These are phyloP conservation scores for Puya raimondii DNA, from an alignment of 176 grass and related monocot genomes.

Conservation along the genomic window DNA sequence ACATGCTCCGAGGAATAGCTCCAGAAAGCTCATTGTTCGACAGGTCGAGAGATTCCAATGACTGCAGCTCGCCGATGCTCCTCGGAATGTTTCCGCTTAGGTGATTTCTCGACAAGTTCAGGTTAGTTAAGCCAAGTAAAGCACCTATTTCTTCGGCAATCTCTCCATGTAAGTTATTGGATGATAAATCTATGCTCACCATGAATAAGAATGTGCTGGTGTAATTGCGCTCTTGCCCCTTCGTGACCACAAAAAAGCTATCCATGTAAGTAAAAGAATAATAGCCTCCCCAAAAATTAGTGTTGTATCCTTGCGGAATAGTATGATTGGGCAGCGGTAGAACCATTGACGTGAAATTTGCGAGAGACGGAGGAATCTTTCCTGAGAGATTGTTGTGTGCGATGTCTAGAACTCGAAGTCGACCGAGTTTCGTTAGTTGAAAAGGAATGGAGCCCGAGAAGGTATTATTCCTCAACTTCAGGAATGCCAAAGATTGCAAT, in stretches of 20 bases:
- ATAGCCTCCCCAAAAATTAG: neutral
- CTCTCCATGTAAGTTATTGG: conserved; percentile 22
- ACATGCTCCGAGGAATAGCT: conserved; percentile 14
- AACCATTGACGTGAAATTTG: conserved; percentile 1
- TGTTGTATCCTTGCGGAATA: neutral
- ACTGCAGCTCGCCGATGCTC: neutral
- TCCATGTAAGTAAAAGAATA: neutral
- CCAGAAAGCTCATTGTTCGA: conserved; percentile 22
- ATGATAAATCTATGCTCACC: conserved; percentile 20
- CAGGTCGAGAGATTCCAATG: conserved; percentile 28
- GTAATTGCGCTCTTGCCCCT: conserved; percentile 4
- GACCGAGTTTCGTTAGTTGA: neutral
- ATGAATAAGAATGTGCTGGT: neutral
- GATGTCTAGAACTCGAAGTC: conserved; percentile 1
- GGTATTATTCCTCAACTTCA: neutral
- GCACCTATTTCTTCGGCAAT: conserved; percentile 10
- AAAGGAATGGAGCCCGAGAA: conserved; percentile 8
- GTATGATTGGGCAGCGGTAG: too few relatives aligned
- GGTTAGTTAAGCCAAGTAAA: neutral
- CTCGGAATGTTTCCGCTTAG: conserved; percentile 17
- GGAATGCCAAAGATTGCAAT: neutral
- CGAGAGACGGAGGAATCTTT: conserved; percentile 1
- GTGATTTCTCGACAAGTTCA: conserved; percentile 32
- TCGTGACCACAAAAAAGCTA: neutral
- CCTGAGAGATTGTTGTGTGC: conserved; percentile 11